Base-by-base conservation (phyloP, 2,329 filamentous ascomycete genomes). In the Colletotrichum salicis region DNA sequence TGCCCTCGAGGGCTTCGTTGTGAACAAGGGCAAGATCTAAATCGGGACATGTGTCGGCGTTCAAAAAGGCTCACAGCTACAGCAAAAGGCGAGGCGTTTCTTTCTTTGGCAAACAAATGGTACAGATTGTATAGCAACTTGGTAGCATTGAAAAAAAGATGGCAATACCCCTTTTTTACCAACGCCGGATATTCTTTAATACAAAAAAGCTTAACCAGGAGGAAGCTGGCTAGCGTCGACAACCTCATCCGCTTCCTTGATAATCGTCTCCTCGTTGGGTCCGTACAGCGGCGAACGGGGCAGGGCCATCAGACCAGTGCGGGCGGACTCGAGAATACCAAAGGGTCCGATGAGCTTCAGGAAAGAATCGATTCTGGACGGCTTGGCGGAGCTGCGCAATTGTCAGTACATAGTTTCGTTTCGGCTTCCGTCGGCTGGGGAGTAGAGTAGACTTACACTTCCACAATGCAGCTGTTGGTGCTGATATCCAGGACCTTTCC, bases 401-500 rank as follows among this genome's bases (percentile, higher is more conserved):
- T 65, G 75, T 82, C 51, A 81, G 78, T 67, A 73, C 1, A 48
- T 48, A 11, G 60, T 65, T 55, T 56, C 1, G 19, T 41, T 41
- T 15, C 62, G 51, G 64, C 24, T 55, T 22, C 24, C 12, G n/a
- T 54, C 15, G 11, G 41, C 55, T n/a, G 22, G 22, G 29, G n/a
- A 22, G 33, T 48, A 15, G 37, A 89, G 37, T n/a, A 13, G 35
- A 89, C 93, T 89, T 89, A 96, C 94, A 99, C 84, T 84, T 99
- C 96, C 72, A 99, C 95, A 82, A 98, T 98, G 84, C 96, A 98
- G 85, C 97, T 98, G 84, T 94, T 98, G 64, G 94, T 98, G 87
- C 95, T 97, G 78, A 99, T 98, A 83, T 99, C 96, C 77, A 99
- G 84, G 31, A 99, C 94, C 86, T 99, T 99, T 75, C 96, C 96